phyloP scores from a whole-genome alignment of 192 early-diverging fungal genomes.

The Backusella morwellensis region DNA sequence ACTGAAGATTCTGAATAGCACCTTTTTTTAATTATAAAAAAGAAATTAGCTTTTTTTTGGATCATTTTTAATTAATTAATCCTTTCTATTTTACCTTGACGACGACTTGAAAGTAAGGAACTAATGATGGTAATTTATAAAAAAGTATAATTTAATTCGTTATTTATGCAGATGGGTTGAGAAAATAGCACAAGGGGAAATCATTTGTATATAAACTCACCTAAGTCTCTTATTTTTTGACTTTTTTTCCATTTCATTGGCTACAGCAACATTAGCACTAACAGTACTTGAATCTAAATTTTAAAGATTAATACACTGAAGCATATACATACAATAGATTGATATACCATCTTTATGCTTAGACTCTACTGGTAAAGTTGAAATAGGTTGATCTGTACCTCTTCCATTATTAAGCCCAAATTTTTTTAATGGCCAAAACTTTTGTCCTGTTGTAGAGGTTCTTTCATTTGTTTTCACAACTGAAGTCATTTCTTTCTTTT shows the following conservation, averaged over 20 bases:
- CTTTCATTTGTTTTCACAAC: constrained; percentile 7
- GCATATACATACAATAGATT: not conserved
- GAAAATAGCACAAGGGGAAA: not conserved
- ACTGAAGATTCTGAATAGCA: constrained; percentile 6
- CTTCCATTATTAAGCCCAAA: constrained; percentile 14
- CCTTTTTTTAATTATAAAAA: not conserved
- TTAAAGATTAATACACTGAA: not conserved
- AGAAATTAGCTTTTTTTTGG: not conserved
- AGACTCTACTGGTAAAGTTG: not conserved
- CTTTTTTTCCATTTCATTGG: constrained; percentile 4
- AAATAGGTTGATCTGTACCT: not conserved
- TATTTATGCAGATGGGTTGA: constrained; percentile 17
- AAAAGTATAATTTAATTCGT: not conserved
- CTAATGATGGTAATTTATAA: not conserved
- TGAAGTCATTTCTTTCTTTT: not conserved
- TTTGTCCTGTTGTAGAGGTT: constrained; percentile 18
- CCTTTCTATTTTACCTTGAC: constrained; percentile 12
- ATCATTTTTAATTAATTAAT: not conserved
- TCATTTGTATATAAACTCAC: not conserved
- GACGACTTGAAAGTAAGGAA: constrained; percentile 18
- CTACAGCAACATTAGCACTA: not conserved
- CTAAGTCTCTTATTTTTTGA: constrained; percentile 24
- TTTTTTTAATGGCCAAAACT: constrained; percentile 29
- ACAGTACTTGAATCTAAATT: not conserved
- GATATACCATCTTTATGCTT: not conserved